A percentile compares a stretch with the other conserved stretches of the same genome.
These are phyloP conservation scores for Xylaria sp. DNA, from an alignment of 2,329 filamentous ascomycete species.

Conservation along the genomic window DNA sequence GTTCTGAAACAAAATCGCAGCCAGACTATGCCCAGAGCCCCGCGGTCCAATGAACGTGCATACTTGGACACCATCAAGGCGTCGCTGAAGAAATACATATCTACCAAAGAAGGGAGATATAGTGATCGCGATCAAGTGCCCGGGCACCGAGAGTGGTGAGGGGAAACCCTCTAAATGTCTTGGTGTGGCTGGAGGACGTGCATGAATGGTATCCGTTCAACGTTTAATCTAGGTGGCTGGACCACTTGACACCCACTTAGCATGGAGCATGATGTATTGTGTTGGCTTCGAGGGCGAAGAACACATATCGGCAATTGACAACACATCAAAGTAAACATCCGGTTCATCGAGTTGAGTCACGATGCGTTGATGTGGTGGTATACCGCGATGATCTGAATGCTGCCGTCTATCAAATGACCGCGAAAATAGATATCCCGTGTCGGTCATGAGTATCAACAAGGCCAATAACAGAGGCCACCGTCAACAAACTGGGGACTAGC, in stretches of 20 bases:
- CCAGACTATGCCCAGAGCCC: slow-evolving; percentile 16
- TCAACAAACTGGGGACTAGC: slow-evolving; percentile 8
- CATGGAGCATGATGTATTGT: slow-evolving; percentile 14
- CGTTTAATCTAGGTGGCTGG: slow-evolving; percentile 13
- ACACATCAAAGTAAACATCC: slow-evolving; percentile 37
- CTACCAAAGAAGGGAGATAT: background rate
- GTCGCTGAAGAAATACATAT: slow-evolving; percentile 7
- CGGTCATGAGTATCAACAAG: slow-evolving; percentile 34
- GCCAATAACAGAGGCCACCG: slow-evolving; percentile 28
- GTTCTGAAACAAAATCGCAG: slow-evolving; percentile 33
- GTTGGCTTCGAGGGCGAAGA: slow-evolving; percentile 27
- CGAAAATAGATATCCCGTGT: slow-evolving; percentile 19
- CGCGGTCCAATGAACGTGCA: slow-evolving; percentile 33
- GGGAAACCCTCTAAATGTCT: slow-evolving; percentile 15
- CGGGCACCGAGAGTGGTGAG: slow-evolving; percentile 1
- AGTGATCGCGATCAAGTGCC: background rate
- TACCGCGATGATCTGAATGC: slow-evolving; percentile 23
- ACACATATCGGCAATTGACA: slow-evolving; percentile 30
- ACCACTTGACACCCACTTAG: slow-evolving; percentile 22
- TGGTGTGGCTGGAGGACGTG: slow-evolving; percentile 28
- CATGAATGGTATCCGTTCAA: slow-evolving; percentile 17
- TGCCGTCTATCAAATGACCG: slow-evolving; percentile 34
- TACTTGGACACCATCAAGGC: slow-evolving; percentile 22
- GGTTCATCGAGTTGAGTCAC: slow-evolving; percentile 13
- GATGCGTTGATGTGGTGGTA: no score